Evolutionary conservation across 2,329 filamentous ascomycete species (phyloP), one percentile per base, ranked within the genome.

Genomic region (Dactylonectria estremocensis): DNA sequence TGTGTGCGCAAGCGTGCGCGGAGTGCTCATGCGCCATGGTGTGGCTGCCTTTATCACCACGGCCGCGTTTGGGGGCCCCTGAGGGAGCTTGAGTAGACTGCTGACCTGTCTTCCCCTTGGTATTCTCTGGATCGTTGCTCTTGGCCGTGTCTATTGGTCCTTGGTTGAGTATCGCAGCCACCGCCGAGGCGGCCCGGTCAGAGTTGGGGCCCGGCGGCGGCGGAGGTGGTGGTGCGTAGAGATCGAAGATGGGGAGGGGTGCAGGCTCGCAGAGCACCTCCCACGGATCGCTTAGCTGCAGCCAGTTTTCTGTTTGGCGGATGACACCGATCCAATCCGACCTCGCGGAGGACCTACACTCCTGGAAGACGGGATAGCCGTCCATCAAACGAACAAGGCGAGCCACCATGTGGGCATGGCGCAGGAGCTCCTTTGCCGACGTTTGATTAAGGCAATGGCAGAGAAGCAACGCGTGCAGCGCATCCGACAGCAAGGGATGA

Each of bases 281-380:
- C 94, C 93, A 96, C 1, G 86, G 85, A 3, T 86, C 81, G 2
- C 80, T 78, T 9, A 96, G 85, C 7, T 88, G 85, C 58, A 95
- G 86, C 91, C 91, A 94, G 76, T 93, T 92, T 37, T 89, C 85
- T 0, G 88, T 86, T 33, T 89, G 87, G 0, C 90, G 87, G 10
- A 96, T 79, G 0, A 95, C 85, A 79, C 95, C 92, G 54, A 92
- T 89, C 93, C 93, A 97, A 80, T 97, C 94, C 3, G 91, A 88
- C 58, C 93, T 90, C 2, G 92, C 90, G 1, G 92, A 90, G 3
- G 89, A 92, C 56, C 92, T 86, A 24, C 91, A 90, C 0, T 90
- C 86, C 70, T 95, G 90, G 77, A 97, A 95, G 55, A 95, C 88
- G 0, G 94, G 94, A 73, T 94, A 95, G 4, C 93, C 93, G 74